A percentile compares a stretch with the other conserved stretches of the same genome.
phyloP scores from a whole-genome alignment of 495 filamentous ascomycete genomes.

The Durotheca rogersii region DNA sequence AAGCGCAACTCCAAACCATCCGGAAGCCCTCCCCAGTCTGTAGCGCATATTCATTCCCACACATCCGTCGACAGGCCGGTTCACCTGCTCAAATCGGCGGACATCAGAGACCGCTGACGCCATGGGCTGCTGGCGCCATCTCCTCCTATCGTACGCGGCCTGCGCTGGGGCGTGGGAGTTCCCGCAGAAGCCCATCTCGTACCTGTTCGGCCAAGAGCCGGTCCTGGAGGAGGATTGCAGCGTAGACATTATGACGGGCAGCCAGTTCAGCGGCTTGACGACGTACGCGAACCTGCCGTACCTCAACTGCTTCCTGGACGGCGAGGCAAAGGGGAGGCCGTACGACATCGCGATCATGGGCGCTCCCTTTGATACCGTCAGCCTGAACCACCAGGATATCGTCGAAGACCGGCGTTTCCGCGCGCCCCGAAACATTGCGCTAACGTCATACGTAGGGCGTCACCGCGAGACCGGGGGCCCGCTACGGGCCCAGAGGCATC shows the following conservation, averaged over 20 bases:
- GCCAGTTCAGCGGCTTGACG: constrained; percentile 63
- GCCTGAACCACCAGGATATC: too few species aligned
- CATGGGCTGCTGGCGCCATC: constrained; percentile 4
- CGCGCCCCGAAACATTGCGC: too few species aligned
- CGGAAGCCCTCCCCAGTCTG: too few species aligned
- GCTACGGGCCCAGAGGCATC: constrained; percentile 81
- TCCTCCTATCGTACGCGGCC: constrained; percentile 4
- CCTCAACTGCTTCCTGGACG: constrained; percentile 72
- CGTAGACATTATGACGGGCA: constrained; percentile 32
- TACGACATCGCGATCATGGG: constrained; percentile 86
- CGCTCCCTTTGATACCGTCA: constrained; percentile 54
- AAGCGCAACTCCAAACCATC: too few species aligned
- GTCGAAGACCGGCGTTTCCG: too few species aligned
- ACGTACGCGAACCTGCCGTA: constrained; percentile 80
- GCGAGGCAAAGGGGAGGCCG: constrained; percentile 55
- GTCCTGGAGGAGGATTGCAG: constrained; percentile 20
- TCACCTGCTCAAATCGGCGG: neutral
- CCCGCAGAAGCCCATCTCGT: constrained; percentile 10
- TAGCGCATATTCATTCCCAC: too few species aligned
- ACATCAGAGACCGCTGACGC: neutral
- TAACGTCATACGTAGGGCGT: constrained; percentile 30
- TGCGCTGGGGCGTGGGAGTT: constrained; percentile 23
- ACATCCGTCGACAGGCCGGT: too few species aligned
- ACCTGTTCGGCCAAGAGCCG: constrained; percentile 8
- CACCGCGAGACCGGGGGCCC: constrained; percentile 65